Evolutionary conservation across 2,329 filamentous ascomycete genomes (phyloP).

Genomic region (Plectosphaerella sp.): DNA sequence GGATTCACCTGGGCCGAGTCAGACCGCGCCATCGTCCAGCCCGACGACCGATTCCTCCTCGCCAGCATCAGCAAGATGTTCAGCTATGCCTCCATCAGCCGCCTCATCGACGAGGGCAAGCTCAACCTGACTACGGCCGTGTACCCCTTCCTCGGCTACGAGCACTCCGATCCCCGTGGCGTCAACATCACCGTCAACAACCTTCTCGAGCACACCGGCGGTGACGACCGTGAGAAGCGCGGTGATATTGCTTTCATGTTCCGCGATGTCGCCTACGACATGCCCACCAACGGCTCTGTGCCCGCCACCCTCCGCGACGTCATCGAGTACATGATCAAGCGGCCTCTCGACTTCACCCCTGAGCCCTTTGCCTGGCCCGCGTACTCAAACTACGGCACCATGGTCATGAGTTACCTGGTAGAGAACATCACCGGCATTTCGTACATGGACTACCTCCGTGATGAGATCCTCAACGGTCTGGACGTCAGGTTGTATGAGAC

Average conservation of each 20-base stretch:
- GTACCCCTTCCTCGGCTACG: slow-evolving; percentile 7
- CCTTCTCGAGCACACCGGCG: slow-evolving; percentile 6
- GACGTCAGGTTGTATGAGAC: slow-evolving; percentile 11
- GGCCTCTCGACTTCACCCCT: slow-evolving; percentile 7
- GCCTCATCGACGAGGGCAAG: slow-evolving; percentile 7
- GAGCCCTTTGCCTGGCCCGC: background rate
- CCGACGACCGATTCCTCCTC: slow-evolving; percentile 10
- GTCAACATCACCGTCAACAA: slow-evolving; percentile 9
- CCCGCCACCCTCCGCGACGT: slow-evolving; percentile 10
- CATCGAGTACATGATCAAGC: slow-evolving; percentile 11
- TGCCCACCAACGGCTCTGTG: slow-evolving; percentile 2
- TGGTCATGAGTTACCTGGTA: slow-evolving; percentile 10
- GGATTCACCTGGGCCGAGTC: slow-evolving; percentile 12
- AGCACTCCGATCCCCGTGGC: slow-evolving; percentile 4
- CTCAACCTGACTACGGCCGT: slow-evolving; percentile 4
- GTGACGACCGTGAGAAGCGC: slow-evolving; percentile 6
- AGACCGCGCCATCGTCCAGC: slow-evolving; percentile 6
- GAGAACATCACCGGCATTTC: slow-evolving; percentile 6
- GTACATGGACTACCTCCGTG: slow-evolving; percentile 6
- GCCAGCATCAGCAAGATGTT: slow-evolving; percentile 14
- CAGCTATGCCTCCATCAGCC: slow-evolving; percentile 8
- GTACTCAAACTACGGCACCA: slow-evolving; percentile 12
- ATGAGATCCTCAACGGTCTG: slow-evolving; percentile 6
- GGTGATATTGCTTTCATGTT: slow-evolving; percentile 8
- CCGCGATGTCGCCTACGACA: slow-evolving; percentile 2